These are phyloP conservation scores for Globisporangium perplexum DNA, from an alignment of 352 stramenopile genomes.

Conservation along the genomic window DNA sequence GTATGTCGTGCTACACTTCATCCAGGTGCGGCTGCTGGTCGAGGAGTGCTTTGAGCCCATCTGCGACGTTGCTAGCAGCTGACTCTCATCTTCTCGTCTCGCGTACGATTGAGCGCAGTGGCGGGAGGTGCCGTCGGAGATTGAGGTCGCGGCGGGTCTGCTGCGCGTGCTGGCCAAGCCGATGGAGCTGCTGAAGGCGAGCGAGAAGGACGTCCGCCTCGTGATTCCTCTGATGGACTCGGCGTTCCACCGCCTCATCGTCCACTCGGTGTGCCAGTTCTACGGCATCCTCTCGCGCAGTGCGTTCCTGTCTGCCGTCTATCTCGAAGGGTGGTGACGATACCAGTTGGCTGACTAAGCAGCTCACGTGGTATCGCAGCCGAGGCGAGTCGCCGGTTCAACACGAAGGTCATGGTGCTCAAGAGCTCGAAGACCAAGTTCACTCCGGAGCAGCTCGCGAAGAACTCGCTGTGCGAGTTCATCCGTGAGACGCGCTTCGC, in stretches of 20 bases:
- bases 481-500: slow-evolving; percentile 64
- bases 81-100: neutral
- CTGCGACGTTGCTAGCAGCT: neutral
- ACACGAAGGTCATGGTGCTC: slow-evolving; percentile 81
- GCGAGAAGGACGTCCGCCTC: slow-evolving; percentile 62
- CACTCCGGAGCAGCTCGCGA: slow-evolving; percentile 34
- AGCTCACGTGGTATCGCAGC: slow-evolving; percentile 37
- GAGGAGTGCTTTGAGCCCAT: slow-evolving; percentile 2
- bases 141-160: slow-evolving; percentile 62
- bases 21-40: slow-evolving; percentile 39
- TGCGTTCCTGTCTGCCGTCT: slow-evolving; percentile 22
- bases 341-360: neutral
- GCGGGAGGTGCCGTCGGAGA: slow-evolving; percentile 60
- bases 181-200: slow-evolving; percentile 49
- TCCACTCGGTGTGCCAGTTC: slow-evolving; percentile 88
- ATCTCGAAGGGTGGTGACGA: neutral
- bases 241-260: slow-evolving; percentile 81
- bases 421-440: slow-evolving; percentile 54
- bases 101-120: slow-evolving; percentile 27
- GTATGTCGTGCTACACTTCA: slow-evolving; percentile 73
- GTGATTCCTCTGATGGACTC: slow-evolving; percentile 75
- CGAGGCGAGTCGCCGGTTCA: slow-evolving; percentile 57
- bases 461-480: slow-evolving; percentile 71
- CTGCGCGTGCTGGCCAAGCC: slow-evolving; percentile 54
- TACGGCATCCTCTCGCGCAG: slow-evolving; percentile 80